Evolutionary conservation across 148 eudicot genomes (phyloP).

Genomic region (Fagopyrum homotropicum): DNA sequence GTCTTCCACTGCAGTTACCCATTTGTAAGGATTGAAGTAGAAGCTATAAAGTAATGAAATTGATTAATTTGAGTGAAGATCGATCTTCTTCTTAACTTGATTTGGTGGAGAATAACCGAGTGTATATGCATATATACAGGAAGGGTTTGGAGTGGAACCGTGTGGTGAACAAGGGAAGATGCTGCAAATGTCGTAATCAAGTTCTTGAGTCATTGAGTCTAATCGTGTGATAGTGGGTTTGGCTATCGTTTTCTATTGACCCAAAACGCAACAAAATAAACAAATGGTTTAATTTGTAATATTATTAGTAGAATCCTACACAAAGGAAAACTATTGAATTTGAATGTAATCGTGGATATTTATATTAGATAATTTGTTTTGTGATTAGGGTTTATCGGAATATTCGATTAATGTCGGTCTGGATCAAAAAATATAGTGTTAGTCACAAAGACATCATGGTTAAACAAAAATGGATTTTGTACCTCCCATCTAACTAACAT

Average conservation of each 20-base stretch:
- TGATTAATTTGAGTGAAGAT: neutral
- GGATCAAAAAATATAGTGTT: too few species aligned
- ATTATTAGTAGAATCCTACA: too few species aligned
- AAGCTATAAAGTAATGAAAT: too few species aligned
- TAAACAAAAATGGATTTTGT: too few species aligned
- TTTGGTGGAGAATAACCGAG: neutral
- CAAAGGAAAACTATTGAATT: too few species aligned
- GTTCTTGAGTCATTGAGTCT: neutral
- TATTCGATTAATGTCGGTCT: too few species aligned
- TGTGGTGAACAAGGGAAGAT: neutral
- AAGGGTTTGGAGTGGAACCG: neutral
- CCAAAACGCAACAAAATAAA: neutral
- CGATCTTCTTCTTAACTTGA: neutral
- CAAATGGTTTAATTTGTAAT: too few species aligned
- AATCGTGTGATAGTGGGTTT: slow-evolving; percentile 3
- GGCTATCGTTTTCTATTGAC: neutral
- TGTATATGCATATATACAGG: neutral
- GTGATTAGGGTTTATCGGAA: too few species aligned
- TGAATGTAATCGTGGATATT: too few species aligned
- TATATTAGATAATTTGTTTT: too few species aligned
- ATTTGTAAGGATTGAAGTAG: neutral
- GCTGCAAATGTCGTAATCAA: neutral
- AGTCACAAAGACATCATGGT: too few species aligned
- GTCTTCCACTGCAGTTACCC: slow-evolving; percentile 3
- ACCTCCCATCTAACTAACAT: too few species aligned